A percentile compares a stretch with the other conserved stretches of the same genome.
Conservation (phyloP, 805 yeast genomes). For the Torulaspora maleeae region DNA sequence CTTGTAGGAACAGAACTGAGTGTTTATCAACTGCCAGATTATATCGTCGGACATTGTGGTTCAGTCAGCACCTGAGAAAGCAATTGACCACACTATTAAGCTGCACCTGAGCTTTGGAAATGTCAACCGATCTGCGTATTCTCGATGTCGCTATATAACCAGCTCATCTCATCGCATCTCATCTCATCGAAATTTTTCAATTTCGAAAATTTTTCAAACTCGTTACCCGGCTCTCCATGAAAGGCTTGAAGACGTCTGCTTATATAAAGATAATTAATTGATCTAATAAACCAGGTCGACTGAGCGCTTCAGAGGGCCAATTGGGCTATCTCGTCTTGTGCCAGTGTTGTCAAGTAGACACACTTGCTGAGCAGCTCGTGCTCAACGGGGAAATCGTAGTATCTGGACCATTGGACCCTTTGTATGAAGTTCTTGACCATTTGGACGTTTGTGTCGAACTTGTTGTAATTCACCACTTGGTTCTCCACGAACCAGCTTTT, state of each 20-base stretch:
- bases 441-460: constrained; percentile 69
- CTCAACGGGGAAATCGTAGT: constrained; percentile 53
- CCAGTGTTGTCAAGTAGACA: constrained; percentile 67
- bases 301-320: constrained; percentile 1
- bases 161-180: constrained; percentile 24
- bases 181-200: constrained; percentile 18
- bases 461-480: constrained; percentile 64
- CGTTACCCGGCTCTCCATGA: constrained; percentile 5
- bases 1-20: constrained; percentile 93
- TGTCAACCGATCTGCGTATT: no score
- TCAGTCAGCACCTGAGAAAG: neutral
- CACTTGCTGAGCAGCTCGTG: constrained; percentile 76
- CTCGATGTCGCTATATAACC: neutral
- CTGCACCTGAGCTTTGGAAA: no score
- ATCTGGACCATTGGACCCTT: constrained; percentile 78
- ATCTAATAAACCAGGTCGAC: neutral
- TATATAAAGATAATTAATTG: neutral
- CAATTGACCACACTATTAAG: no score
- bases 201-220: constrained; percentile 1
- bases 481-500: constrained; percentile 33
- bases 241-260: neutral
- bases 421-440: constrained; percentile 73
- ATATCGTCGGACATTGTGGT: constrained; percentile 63
- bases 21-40: constrained; percentile 95
- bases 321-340: constrained; percentile 61